These are phyloP conservation scores for Lipomyces kockii DNA, from an alignment of 805 yeast species.

Conservation along the genomic window DNA sequence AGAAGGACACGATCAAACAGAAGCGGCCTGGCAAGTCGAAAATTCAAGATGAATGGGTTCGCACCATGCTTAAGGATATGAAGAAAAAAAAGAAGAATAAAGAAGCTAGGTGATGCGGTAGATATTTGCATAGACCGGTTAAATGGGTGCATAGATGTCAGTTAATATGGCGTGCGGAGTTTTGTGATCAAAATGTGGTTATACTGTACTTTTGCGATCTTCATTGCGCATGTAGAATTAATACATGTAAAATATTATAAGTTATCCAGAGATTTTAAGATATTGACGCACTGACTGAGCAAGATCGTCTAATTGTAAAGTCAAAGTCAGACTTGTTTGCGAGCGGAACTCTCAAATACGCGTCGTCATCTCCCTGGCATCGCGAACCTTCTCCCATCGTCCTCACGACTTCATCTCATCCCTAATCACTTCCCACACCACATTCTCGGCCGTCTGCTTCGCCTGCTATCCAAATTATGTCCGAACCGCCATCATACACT, in stretches of 20 bases:
- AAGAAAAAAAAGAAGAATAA: conserved; percentile 18
- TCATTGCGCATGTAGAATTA: no score
- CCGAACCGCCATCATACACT: conserved; percentile 19
- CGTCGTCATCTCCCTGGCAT: no score
- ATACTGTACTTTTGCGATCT: no score
- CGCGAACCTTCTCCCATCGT: no score
- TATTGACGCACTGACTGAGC: no score
- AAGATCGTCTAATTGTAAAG: no score
- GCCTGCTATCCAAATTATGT: background rate
- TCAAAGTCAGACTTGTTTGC: no score
- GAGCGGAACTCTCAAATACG: no score
- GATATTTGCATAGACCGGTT: background rate
- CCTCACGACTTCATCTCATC: no score
- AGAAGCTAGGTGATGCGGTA: background rate
- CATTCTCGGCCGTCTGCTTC: background rate
- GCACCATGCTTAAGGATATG: conserved; percentile 19
- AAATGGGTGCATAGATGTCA: background rate
- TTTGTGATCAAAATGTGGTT: background rate
- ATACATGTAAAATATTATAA: no score
- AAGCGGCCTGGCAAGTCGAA: conserved; percentile 45
- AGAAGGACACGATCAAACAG: conserved; percentile 36
- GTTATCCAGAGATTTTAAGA: no score
- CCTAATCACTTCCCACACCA: background rate
- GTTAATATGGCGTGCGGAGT: background rate
- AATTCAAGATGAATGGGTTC: conserved; percentile 22